Conservation (phyloP, 2,329 filamentous ascomycete genomes). For the Ascochyta fabae region DNA sequence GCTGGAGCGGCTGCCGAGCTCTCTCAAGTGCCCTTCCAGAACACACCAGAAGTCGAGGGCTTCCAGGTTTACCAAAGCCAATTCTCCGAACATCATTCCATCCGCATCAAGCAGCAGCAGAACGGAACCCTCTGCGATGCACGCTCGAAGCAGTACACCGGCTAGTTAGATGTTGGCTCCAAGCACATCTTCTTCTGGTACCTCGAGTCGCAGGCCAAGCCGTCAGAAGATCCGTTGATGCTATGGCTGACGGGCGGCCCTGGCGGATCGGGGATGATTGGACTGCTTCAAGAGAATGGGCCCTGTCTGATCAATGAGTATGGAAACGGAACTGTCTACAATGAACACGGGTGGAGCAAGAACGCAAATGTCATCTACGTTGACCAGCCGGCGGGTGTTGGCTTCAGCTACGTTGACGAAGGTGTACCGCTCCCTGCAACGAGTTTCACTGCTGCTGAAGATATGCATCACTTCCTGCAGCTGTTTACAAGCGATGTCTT, state of each 20-base stretch:
- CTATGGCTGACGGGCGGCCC: slow-evolving; percentile 54
- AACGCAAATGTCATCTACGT: slow-evolving; percentile 48
- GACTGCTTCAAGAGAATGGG: slow-evolving; percentile 47
- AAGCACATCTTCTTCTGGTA: slow-evolving; percentile 58
- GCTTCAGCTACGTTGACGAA: slow-evolving; percentile 50
- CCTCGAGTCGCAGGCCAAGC: slow-evolving; percentile 50
- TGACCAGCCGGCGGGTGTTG: slow-evolving; percentile 49
- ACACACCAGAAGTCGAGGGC: slow-evolving; percentile 34
- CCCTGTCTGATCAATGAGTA: slow-evolving; percentile 49
- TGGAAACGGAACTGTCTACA: slow-evolving; percentile 48
- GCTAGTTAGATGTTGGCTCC: slow-evolving; percentile 46
- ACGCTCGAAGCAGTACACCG: slow-evolving; percentile 45
- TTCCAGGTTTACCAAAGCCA: slow-evolving; percentile 43
- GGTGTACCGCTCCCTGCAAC: slow-evolving; percentile 43
- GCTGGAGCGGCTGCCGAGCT: slow-evolving; percentile 16
- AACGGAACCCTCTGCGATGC: slow-evolving; percentile 44
- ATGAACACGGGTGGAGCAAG: slow-evolving; percentile 50
- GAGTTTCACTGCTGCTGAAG: slow-evolving; percentile 54
- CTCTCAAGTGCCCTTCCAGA: slow-evolving; percentile 41
- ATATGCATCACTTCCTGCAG: slow-evolving; percentile 59
- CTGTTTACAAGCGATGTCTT: slow-evolving; percentile 57
- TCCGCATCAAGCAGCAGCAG: slow-evolving; percentile 45
- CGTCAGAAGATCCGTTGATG: slow-evolving; percentile 46
- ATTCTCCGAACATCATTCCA: slow-evolving; percentile 41
- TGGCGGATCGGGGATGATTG: slow-evolving; percentile 47